These are phyloP conservation scores for Tulasnella calospora DNA, from an alignment of 768 basidiomycete genomes.

Conservation along the genomic window DNA sequence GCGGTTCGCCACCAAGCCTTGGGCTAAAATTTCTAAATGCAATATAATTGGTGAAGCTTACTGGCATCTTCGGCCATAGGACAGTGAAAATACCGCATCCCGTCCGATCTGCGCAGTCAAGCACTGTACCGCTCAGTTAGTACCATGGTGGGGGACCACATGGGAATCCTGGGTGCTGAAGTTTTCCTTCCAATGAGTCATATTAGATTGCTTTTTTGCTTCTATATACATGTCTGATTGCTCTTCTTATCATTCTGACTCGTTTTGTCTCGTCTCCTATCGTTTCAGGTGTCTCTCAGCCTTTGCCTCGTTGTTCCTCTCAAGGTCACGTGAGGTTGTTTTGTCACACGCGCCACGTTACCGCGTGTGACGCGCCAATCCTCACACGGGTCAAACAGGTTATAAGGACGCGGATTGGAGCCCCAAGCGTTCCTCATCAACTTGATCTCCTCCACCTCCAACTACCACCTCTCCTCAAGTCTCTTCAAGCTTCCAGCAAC, in stretches of 20 bases:
- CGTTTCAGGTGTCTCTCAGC: background rate
- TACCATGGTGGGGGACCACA: slow-evolving; percentile 7
- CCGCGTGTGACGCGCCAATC: background rate
- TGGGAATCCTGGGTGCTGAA: slow-evolving; percentile 2
- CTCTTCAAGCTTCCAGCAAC: background rate
- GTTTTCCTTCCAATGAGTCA: background rate
- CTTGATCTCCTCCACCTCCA: background rate
- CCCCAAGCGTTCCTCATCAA: background rate
- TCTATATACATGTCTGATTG: background rate
- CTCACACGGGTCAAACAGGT: background rate
- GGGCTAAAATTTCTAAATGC: no score
- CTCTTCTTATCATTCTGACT: background rate
- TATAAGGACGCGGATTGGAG: background rate
- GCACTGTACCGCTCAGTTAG: slow-evolving; percentile 1
- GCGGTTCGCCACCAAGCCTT: no score
- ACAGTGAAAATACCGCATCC: slow-evolving; percentile 3
- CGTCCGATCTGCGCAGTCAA: slow-evolving; percentile 5
- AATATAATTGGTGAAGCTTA: background rate
- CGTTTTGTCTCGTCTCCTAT: background rate
- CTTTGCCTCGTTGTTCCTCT: background rate
- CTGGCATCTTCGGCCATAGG: background rate
- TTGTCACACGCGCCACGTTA: background rate
- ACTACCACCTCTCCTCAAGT: background rate
- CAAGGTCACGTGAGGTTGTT: background rate
- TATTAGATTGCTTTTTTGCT: background rate